phyloP scores from a whole-genome alignment of 495 filamentous ascomycete species.

The Rhizodiscina lignyota region DNA sequence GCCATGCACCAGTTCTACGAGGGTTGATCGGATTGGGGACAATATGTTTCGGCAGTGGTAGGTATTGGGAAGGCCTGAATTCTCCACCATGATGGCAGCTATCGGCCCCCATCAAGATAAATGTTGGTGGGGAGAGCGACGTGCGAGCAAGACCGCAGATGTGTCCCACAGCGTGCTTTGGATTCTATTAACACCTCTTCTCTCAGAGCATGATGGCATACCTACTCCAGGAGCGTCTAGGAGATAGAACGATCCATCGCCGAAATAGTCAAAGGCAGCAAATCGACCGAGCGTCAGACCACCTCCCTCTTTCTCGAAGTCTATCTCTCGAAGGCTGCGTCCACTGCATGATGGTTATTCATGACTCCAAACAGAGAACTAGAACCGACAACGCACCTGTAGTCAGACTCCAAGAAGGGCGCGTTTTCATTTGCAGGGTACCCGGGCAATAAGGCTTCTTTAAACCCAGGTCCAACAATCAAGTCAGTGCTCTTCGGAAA shows the following conservation, averaged over 20 bases:
- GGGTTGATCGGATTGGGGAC: neutral
- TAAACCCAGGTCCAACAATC: conserved; percentile 22
- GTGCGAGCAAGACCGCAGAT: conserved; percentile 1
- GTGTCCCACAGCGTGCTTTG: conserved; percentile 2
- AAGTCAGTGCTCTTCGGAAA: conserved; percentile 19
- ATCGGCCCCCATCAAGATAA: conserved; percentile 1
- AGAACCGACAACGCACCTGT: too few species aligned
- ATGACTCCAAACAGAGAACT: too few species aligned
- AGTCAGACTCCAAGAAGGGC: neutral
- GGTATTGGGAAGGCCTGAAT: conserved; percentile 1
- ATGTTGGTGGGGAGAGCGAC: too few species aligned
- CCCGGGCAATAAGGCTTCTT: conserved; percentile 16
- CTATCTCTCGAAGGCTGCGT: neutral
- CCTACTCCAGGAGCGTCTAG: conserved; percentile 2
- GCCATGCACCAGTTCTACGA: too few species aligned
- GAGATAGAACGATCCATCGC: conserved; percentile 2
- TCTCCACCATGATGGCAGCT: neutral
- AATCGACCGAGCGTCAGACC: neutral
- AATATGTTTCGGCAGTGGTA: conserved; percentile 1
- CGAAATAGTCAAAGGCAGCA: conserved; percentile 1
- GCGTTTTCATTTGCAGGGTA: conserved; percentile 9
- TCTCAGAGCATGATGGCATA: too few species aligned
- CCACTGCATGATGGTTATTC: too few species aligned
- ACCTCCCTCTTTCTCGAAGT: too few species aligned
- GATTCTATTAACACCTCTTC: too few species aligned